These are phyloP conservation scores for Mycena venus DNA, from an alignment of 768 basidiomycete species.

Conservation along the genomic window DNA sequence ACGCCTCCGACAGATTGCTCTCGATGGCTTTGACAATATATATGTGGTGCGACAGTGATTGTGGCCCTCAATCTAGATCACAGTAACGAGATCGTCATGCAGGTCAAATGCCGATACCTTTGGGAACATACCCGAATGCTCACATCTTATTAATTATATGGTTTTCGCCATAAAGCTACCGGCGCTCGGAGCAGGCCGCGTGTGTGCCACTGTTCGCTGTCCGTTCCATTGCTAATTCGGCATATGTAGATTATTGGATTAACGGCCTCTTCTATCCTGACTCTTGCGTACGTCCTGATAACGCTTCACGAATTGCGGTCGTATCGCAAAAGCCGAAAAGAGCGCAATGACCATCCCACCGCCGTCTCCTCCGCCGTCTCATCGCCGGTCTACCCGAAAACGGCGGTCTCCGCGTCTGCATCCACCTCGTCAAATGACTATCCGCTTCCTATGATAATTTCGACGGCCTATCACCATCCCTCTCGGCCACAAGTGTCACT, in stretches of 20 bases:
- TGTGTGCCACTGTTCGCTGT: neutral
- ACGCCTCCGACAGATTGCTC: neutral
- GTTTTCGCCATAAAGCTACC: slow-evolving; percentile 49
- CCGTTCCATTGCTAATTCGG: neutral
- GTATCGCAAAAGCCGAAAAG: slow-evolving; percentile 38
- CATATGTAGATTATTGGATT: slow-evolving; percentile 42
- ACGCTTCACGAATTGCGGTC: slow-evolving; percentile 52
- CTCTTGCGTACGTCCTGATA: slow-evolving; percentile 44
- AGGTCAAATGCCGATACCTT: slow-evolving; percentile 49
- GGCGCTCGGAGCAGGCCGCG: slow-evolving; percentile 47
- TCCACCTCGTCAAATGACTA: neutral
- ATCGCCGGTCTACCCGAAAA: neutral
- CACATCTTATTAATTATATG: slow-evolving; percentile 46
- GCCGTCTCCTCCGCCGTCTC: neutral
- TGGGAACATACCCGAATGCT: slow-evolving; percentile 44
- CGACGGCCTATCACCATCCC: neutral
- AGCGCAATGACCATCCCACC: neutral
- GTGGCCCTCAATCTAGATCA: neutral
- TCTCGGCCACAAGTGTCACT: neutral
- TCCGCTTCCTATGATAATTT: neutral
- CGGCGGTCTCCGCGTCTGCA: neutral
- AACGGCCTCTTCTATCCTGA: slow-evolving; percentile 47
- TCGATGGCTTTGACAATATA: slow-evolving; percentile 43
- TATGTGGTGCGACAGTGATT: slow-evolving; percentile 46
- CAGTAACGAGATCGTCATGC: neutral